These are phyloP conservation scores for Tetrahymena elliotti DNA, from an alignment of 73 alveolate genomes.

Conservation along the genomic window DNA sequence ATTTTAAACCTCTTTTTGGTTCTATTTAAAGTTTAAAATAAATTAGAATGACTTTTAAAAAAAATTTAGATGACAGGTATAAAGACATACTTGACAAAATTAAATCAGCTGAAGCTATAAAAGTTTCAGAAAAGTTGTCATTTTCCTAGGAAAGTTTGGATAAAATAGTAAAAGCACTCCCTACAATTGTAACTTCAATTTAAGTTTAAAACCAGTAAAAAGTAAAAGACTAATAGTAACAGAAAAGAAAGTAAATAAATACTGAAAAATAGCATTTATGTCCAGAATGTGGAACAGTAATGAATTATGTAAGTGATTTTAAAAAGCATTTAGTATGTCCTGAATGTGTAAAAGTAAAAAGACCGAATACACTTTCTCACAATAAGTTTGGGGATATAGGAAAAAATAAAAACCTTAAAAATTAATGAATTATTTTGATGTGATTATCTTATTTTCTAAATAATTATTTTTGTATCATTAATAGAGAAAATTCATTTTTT, in stretches of 20 bases:
- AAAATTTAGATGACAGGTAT: not conserved
- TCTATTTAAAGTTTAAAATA: not conserved
- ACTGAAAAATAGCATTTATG: not conserved
- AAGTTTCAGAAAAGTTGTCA: not conserved
- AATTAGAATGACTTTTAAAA: not conserved
- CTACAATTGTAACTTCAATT: not conserved
- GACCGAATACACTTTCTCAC: not conserved
- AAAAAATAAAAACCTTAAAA: too few relatives aligned
- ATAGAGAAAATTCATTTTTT: too few relatives aligned
- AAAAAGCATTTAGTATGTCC: slow-evolving; percentile 31
- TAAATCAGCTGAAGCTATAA: not conserved
- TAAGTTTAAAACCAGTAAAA: not conserved
- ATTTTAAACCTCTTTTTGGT: not conserved
- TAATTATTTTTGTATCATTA: too few relatives aligned
- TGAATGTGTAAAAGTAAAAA: not conserved
- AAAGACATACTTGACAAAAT: not conserved
- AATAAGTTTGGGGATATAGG: not conserved
- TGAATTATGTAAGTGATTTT: slow-evolving; percentile 32
- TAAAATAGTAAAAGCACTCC: not conserved
- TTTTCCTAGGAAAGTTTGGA: not conserved
- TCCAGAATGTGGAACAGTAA: slow-evolving; percentile 10
- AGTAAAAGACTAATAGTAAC: not conserved
- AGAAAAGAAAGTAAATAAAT: not conserved
- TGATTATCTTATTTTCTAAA: too few relatives aligned
- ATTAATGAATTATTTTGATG: not conserved